These are phyloP conservation scores for Pythium volutum DNA, from an alignment of 352 stramenopile genomes.

Conservation along the genomic window DNA sequence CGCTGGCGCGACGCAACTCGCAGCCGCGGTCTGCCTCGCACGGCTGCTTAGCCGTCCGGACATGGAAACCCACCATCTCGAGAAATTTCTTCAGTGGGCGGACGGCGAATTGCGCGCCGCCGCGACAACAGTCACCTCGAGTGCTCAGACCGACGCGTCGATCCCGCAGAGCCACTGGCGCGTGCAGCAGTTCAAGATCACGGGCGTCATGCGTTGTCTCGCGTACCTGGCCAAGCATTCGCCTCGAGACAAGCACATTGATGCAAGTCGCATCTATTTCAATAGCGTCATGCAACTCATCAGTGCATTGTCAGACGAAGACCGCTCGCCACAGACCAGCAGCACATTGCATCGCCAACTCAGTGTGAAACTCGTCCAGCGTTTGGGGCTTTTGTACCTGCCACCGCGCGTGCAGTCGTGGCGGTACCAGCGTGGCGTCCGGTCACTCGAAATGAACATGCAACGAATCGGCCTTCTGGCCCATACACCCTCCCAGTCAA, in stretches of 20 bases:
- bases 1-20: constrained; percentile 85
- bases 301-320: constrained; percentile 51
- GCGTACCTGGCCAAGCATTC: constrained; percentile 80
- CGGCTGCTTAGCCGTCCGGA: constrained; percentile 94
- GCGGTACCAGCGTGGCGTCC: constrained; percentile 94
- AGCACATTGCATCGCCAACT: constrained; percentile 91
- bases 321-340: constrained; percentile 35
- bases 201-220: constrained; percentile 76
- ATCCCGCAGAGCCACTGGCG: constrained; percentile 27
- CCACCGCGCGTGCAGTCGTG: constrained; percentile 93
- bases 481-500: background rate
- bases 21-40: constrained; percentile 93
- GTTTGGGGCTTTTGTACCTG: constrained; percentile 93
- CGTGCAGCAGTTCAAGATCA: constrained; percentile 74
- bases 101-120: constrained; percentile 49
- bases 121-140: constrained; percentile 15
- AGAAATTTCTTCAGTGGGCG: constrained; percentile 91
- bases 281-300: constrained; percentile 68
- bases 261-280: constrained; percentile 74
- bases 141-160: constrained; percentile 22
- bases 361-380: constrained; percentile 96
- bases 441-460: constrained; percentile 93
- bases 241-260: constrained; percentile 65
- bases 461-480: constrained; percentile 36
- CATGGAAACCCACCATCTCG: constrained; percentile 89